Base-by-base conservation (phyloP, 306 rosid genomes). In the Medicago arabica region DNA sequence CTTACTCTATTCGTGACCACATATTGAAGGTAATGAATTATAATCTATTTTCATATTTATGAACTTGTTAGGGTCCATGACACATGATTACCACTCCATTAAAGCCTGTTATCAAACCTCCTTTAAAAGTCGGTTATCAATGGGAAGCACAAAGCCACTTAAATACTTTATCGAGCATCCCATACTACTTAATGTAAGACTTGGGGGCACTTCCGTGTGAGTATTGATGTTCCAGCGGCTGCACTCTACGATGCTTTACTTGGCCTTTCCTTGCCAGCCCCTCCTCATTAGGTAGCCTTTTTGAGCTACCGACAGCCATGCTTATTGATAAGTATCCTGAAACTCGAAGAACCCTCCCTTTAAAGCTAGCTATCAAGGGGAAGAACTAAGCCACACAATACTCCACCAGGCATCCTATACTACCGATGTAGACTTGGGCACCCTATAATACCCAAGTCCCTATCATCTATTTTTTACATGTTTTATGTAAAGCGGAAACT, bases 1-100 rank as follows among this genome's bases (percentile, higher is more conserved):
- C 79, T 54, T 88, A 88, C 85, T 94, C 96, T 67, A 75, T 91
- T 17, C 87, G 92, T 54, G 92, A 89, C 74, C 94, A 91, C 61
- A 68, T 94, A 75, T 82, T 91, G 84, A 88, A 86, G 91, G 97
- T 84, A 72, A 69, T 60, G 34, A 36, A 41, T 61, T 70, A 65
- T 63, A n/a, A 62, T 66, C 59, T 74, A 46, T 21, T 40, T 59
- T 46, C 78, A 44, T 58, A 74, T 77, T 61, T 69, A 5, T 69
- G 21, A 74, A 38, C 55, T 19, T 19, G 55, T 28, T 46, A 67
- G 14, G 41, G 40, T 40, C 10, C 66, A 60, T 3, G 4, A 28
- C 31, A 28, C 31, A 28, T 28, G 31, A 28, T 28, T 28, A 28
- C 31, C 31, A 28, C 31, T 28, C 31, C 31, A 28, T 28, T 28